Evolutionary conservation across 2,329 filamentous ascomycete genomes (phyloP).

Genomic region (Xylariaceae sp.): DNA sequence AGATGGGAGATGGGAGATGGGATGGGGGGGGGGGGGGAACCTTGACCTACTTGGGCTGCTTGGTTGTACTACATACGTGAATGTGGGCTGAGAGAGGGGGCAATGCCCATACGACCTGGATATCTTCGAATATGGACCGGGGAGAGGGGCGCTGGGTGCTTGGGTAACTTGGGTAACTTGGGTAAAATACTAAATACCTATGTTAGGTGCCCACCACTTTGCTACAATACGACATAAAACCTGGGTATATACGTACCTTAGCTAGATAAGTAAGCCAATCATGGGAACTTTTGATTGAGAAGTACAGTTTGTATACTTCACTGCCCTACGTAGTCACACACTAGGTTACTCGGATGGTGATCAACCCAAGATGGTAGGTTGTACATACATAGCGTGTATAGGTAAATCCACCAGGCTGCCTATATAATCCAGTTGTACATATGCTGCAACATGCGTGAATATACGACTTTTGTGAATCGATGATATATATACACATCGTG

Average conservation of each 20-base stretch:
- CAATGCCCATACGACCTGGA: slow-evolving; percentile 15
- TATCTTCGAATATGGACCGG: background rate
- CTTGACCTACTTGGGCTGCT: too few relatives aligned
- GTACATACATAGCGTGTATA: background rate
- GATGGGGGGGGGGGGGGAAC: slow-evolving; percentile 1
- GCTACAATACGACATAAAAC: background rate
- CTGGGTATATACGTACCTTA: background rate
- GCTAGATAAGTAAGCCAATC: slow-evolving; percentile 13
- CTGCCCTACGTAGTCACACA: too few relatives aligned
- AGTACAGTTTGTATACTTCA: slow-evolving; percentile 1
- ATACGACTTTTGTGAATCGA: background rate
- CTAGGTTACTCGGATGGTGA: too few relatives aligned
- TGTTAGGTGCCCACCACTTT: background rate
- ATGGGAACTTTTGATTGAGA: slow-evolving; percentile 16
- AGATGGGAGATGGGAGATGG: slow-evolving; percentile 5
- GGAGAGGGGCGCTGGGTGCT: background rate
- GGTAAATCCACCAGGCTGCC: background rate
- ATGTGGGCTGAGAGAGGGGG: slow-evolving; percentile 20
- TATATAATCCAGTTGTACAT: background rate
- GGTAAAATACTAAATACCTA: background rate
- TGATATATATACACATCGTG: background rate
- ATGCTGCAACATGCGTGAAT: background rate
- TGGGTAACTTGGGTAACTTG: background rate
- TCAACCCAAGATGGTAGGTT: background rate
- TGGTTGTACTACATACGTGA: background rate